phyloP scores from a whole-genome alignment of 306 rosid species.

The Cucumis sativus region DNA sequence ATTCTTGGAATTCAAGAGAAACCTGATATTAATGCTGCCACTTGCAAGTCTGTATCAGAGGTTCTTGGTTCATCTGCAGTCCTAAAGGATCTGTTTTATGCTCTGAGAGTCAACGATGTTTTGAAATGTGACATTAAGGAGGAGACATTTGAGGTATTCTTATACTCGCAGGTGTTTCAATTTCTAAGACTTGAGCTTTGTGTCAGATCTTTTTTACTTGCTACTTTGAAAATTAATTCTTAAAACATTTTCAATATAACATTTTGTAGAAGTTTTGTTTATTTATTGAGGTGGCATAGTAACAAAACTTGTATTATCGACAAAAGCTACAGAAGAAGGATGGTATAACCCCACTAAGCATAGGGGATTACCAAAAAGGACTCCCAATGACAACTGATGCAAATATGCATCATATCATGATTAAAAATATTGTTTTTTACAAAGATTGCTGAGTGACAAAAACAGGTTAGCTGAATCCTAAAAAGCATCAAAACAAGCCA shows the following conservation, averaged over 20 bases:
- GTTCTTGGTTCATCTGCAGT: constrained; percentile 40
- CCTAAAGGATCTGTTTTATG: constrained; percentile 56
- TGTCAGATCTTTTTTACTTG: too few species aligned
- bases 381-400: not conserved
- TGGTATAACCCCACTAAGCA: not conserved
- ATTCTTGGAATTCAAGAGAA: constrained; percentile 53
- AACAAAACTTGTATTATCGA: not conserved
- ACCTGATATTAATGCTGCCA: constrained; percentile 27
- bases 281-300: too few species aligned
- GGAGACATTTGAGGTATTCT: constrained; percentile 44
- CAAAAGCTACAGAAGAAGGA: not conserved
- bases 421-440: not conserved
- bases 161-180: constrained; percentile 1
- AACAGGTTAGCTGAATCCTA: not conserved
- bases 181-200: too few species aligned
- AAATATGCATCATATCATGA: not conserved
- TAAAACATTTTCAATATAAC: not conserved
- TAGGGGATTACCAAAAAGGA: not conserved
- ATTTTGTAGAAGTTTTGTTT: not conserved
- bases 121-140: constrained; percentile 51
- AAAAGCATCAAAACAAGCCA: not conserved
- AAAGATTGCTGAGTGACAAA: not conserved
- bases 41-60: constrained; percentile 55
- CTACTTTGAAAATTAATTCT: not conserved
- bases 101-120: constrained; percentile 55